A percentile compares a stretch with the other conserved stretches of the same genome.
These are phyloP conservation scores for Podaxis pistillaris DNA, from an alignment of 768 basidiomycete genomes.

Conservation along the genomic window DNA sequence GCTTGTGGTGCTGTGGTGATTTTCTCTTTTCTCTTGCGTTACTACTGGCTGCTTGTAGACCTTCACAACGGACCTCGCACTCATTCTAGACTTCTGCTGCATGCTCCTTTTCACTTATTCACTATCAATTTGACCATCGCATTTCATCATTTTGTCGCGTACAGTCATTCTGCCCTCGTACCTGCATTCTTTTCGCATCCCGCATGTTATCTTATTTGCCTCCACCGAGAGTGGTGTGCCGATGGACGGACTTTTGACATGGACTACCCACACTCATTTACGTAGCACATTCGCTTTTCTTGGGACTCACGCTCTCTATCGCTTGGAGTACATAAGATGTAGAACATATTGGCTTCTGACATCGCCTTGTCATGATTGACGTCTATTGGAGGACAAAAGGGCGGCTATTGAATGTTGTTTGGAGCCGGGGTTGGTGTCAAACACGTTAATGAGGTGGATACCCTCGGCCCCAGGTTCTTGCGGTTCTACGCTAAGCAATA, in stretches of 20 bases:
- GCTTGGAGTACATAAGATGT: not conserved
- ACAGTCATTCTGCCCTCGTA: not conserved
- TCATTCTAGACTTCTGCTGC: not conserved
- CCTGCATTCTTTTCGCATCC: not conserved
- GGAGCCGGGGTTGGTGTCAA: too few species aligned
- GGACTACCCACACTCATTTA: conserved; percentile 6
- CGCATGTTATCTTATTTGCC: not conserved
- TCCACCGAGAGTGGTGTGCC: not conserved
- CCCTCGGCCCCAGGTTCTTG: too few species aligned
- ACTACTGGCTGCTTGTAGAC: not conserved
- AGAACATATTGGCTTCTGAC: not conserved
- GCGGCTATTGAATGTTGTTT: not conserved
- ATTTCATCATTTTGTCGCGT: not conserved
- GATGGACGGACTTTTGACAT: not conserved
- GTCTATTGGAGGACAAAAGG: not conserved
- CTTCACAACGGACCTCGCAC: not conserved
- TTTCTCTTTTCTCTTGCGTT: not conserved
- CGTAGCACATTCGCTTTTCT: not conserved
- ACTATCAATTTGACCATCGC: not conserved
- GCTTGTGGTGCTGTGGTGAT: not conserved
- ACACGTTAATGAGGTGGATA: too few species aligned
- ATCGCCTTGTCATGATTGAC: not conserved
- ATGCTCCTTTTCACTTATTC: not conserved
- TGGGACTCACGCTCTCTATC: not conserved
- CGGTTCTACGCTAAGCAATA: too few species aligned